A percentile compares a stretch with the other conserved stretches of the same genome.
These are phyloP conservation scores for Neltuma alba DNA, from an alignment of 306 rosid genomes.

Conservation along the genomic window DNA sequence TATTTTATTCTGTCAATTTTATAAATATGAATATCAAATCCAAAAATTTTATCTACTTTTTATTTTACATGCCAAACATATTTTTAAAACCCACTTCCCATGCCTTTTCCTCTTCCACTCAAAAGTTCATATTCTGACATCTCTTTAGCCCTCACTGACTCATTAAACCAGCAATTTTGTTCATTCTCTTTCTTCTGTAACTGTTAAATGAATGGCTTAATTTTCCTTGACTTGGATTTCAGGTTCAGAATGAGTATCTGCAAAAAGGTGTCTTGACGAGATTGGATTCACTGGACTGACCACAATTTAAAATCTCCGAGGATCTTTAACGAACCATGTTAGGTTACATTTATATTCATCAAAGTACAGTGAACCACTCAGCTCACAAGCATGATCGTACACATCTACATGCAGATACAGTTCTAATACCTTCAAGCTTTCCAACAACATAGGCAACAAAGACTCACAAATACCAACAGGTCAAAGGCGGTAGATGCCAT, in stretches of 20 bases:
- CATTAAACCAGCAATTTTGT: background rate
- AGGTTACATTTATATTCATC: background rate
- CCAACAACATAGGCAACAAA: background rate
- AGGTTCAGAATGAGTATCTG: background rate
- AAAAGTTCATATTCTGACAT: too few relatives aligned
- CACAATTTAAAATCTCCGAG: background rate
- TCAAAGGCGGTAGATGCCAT: too few relatives aligned
- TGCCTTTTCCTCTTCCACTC: too few relatives aligned
- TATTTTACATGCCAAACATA: too few relatives aligned
- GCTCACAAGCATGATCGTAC: background rate
- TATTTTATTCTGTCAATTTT: too few relatives aligned
- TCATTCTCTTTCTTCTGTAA: background rate
- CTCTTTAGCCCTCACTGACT: background rate
- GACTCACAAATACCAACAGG: background rate
- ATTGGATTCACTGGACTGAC: background rate
- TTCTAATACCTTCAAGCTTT: background rate
- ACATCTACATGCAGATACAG: background rate
- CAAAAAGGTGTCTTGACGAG: background rate
- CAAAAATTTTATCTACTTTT: too few relatives aligned
- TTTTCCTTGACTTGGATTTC: background rate
- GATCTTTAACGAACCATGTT: background rate
- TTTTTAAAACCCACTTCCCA: too few relatives aligned
- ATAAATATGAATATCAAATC: too few relatives aligned
- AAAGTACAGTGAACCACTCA: background rate
- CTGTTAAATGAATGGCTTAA: background rate